A percentile compares a stretch with the other conserved stretches of the same genome.
phyloP scores from a whole-genome alignment of 768 basidiomycete species.

The Xerocomus brunneocitrinus region DNA sequence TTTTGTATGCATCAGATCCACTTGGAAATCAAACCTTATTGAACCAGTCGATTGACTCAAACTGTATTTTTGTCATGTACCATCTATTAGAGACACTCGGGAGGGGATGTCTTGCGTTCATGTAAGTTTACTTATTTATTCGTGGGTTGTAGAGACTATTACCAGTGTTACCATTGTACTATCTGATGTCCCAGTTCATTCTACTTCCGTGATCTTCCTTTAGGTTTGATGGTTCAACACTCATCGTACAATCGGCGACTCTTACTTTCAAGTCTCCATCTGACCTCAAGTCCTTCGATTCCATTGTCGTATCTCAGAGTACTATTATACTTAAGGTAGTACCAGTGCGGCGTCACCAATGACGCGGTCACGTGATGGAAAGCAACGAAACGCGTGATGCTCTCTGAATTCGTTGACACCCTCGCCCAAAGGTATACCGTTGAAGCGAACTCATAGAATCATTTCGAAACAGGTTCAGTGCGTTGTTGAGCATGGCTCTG shows the following conservation, averaged over 20 bases:
- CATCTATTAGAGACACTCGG: neutral
- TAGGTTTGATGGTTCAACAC: neutral
- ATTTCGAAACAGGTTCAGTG: slow-evolving; percentile 2
- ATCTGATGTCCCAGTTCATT: neutral
- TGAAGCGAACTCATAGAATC: neutral
- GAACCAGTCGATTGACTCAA: slow-evolving; percentile 14
- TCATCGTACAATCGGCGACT: neutral
- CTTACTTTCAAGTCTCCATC: neutral
- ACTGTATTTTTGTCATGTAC: slow-evolving; percentile 3
- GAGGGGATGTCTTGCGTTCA: neutral
- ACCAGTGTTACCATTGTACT: no score
- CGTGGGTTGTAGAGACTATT: neutral
- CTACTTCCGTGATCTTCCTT: neutral
- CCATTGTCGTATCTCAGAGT: no score
- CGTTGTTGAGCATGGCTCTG: slow-evolving; percentile 36
- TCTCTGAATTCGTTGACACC: neutral
- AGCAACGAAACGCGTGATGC: slow-evolving; percentile 18
- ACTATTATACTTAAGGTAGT: no score
- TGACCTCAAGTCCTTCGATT: neutral
- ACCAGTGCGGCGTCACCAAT: no score
- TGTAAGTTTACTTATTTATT: slow-evolving; percentile 6
- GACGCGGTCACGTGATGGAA: slow-evolving; percentile 24
- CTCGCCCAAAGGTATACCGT: neutral
- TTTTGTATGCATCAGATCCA: slow-evolving; percentile 15
- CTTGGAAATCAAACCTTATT: slow-evolving; percentile 28